Evolutionary conservation across 148 eudicot species (phyloP).

Genomic region (Polygonum maritimum): DNA sequence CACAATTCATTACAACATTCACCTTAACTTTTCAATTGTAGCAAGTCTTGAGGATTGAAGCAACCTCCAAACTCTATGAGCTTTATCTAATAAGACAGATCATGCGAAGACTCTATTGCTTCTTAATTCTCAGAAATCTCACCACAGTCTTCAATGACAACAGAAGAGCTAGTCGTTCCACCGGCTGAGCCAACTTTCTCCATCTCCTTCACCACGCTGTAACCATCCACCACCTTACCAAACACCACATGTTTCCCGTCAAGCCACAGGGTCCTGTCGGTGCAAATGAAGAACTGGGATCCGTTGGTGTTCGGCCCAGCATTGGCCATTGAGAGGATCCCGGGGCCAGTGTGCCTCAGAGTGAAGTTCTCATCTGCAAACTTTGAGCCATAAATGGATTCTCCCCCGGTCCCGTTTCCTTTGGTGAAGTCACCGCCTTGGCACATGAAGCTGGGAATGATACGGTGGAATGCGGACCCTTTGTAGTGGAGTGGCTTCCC

Average conservation of each 20-base stretch:
- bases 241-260: slow-evolving; percentile 60
- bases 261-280: slow-evolving; percentile 41
- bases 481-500: slow-evolving; percentile 82
- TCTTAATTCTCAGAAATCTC: slow-evolving; percentile 10
- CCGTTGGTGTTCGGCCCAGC: slow-evolving; percentile 46
- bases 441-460: slow-evolving; percentile 80
- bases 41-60: background rate
- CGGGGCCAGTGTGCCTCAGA: slow-evolving; percentile 22
- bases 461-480: slow-evolving; percentile 76
- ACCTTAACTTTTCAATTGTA: background rate
- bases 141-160: slow-evolving; percentile 53
- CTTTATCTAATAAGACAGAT: background rate
- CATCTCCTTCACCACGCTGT: slow-evolving; percentile 48
- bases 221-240: slow-evolving; percentile 58
- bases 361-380: slow-evolving; percentile 77
- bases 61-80: background rate
- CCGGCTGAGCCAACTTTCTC: slow-evolving; percentile 36
- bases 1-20: slow-evolving; percentile 4
- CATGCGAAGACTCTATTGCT: background rate
- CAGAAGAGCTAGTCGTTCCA: slow-evolving; percentile 23
- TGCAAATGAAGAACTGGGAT: slow-evolving; percentile 49
- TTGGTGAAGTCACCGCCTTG: slow-evolving; percentile 91
- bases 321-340: slow-evolving; percentile 54
- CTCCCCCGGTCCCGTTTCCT: slow-evolving; percentile 88
- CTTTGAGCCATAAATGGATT: slow-evolving; percentile 67